Evolutionary conservation across 306 rosid genomes (phyloP), one percentile per base, ranked within the genome.

Genomic region (Quercus agrifolia): DNA sequence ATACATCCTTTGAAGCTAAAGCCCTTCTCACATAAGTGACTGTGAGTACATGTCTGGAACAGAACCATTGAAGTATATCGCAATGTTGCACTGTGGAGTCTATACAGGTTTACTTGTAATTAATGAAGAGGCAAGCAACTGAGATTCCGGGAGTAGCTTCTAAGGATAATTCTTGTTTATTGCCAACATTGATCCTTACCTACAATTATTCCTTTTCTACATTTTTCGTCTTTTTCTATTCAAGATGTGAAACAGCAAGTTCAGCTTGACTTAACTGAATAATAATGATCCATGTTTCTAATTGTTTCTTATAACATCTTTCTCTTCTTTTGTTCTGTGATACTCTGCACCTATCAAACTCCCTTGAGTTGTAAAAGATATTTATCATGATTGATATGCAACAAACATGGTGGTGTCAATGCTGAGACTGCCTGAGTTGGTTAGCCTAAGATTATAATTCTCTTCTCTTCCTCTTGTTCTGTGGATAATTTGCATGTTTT

Each of bases 11-110:
- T 74, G 80, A 63, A 62, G 67, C 68, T 77, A 79, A 30, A 7
- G 6, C 69, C 66, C 66, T 35, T 19, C 54, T 51, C 51, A 74
- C 70, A 49, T 28, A 78, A 70, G 19, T 72, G 73, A 69, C 55
- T 55, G 6, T 5, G 31, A 20, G 66, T 52, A 18, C 70, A 70
- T 74, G 61, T 59, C 25, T 80, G 68, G 73, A 71, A 71, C 83
- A 80, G 88, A 82, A 71, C 17, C 80, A 64, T 84, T 67, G 75
- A 75, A 57, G 41, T 74, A 76, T 62, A 68, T n/a, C 21, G 27
- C 64, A 35, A 80, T n/a, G 35, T 35, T 64, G 74, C 57, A 73
- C 23, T 51, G 56, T 2, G 35, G 41, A 4, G 15, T 41, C 63
- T n/a, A 33, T 59, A 49, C 59, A 30, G 27, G 62, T 5, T 74